Evolutionary conservation across 441 rosid species (phyloP).

Genomic region (Omphalea diandra): DNA sequence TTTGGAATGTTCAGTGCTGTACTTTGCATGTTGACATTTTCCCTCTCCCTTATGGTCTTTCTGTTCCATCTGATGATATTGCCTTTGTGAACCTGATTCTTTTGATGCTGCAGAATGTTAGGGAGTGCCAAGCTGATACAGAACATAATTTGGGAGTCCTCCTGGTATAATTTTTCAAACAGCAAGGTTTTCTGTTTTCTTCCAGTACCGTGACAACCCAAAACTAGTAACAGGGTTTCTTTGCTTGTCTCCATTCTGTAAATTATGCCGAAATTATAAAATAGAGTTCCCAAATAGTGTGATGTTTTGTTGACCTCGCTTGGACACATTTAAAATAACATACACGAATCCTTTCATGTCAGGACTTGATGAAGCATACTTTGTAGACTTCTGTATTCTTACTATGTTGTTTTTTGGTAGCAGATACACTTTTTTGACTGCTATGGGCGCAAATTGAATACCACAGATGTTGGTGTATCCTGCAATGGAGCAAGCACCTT

Average conservation of each 20-base stretch:
- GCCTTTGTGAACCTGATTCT: constrained; percentile 4
- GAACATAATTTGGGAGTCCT: constrained; percentile 89
- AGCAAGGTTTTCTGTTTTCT: not conserved
- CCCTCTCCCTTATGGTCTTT: not conserved
- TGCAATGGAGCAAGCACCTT: constrained; percentile 65
- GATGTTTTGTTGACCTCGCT: not conserved
- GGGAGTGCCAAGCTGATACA: constrained; percentile 43
- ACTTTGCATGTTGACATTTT: not conserved
- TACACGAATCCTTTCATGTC: not conserved
- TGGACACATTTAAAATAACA: not conserved
- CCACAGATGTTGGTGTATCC: constrained; percentile 78
- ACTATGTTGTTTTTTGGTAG: constrained; percentile 19
- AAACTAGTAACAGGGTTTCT: not conserved
- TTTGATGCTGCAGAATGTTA: constrained; percentile 50
- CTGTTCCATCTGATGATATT: constrained; percentile 8
- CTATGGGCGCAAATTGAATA: constrained; percentile 81
- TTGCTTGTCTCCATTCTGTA: not conserved
- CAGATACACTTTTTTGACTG: constrained; percentile 87
- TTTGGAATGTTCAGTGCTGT: not conserved
- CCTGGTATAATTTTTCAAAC: constrained; percentile 51
- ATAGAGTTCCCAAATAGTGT: not conserved
- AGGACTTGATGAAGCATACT: not conserved
- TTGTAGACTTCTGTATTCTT: not conserved
- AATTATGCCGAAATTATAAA: not conserved
- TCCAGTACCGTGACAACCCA: not conserved